Base-by-base conservation (phyloP, 192 early-diverging fungal species). In the Linnemannia schmuckeri region DNA sequence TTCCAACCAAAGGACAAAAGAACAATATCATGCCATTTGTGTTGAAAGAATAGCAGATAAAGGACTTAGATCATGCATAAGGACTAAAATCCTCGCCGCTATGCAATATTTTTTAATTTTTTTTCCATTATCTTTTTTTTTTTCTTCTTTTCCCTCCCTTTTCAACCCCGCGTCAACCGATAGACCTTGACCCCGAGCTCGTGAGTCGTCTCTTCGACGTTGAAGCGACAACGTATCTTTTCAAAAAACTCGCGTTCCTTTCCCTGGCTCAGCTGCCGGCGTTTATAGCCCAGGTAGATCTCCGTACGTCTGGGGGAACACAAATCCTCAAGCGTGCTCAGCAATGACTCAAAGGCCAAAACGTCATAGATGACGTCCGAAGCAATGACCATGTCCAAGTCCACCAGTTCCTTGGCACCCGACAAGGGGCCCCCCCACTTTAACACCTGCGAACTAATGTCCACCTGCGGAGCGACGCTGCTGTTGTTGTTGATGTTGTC, bases 311-410 rank as follows among this genome's bases (percentile, higher is more conserved):
- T 55, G 3, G 77, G 73, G 0, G 77, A 81, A 38, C 89, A 88
- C 5, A 92, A 77, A 22, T 80, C 83, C 15, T 82, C 78, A 22
- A 92, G 76, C 4, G 90, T 84, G 44, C 88, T 76, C 42, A 90
- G 76, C 6, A 92, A 68, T 4, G 77, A 49, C 4, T 77, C 77
- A 61, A 90, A 85, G 24, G 76, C 78, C 6, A 80, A 57, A 1
- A 78, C 35, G n/a, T 92, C 89, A 47, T 92, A 92, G 7, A 92
- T 78, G 18, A 92, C 89, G 77, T 92, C 91, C 0, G 91, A 92
- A 1, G 91, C 91, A n/a, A 92, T 74, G 4, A 92, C 75, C 17
- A 89, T 35, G 42, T 92, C 91, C 4, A 88, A 71, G 6, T 47
- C 73, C 42, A 68, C 81, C 13, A 61, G 0, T 30, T 54, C 0